These are phyloP conservation scores for Trichoderma lentiforme DNA, from an alignment of 2,329 filamentous ascomycete species.

Conservation along the genomic window DNA sequence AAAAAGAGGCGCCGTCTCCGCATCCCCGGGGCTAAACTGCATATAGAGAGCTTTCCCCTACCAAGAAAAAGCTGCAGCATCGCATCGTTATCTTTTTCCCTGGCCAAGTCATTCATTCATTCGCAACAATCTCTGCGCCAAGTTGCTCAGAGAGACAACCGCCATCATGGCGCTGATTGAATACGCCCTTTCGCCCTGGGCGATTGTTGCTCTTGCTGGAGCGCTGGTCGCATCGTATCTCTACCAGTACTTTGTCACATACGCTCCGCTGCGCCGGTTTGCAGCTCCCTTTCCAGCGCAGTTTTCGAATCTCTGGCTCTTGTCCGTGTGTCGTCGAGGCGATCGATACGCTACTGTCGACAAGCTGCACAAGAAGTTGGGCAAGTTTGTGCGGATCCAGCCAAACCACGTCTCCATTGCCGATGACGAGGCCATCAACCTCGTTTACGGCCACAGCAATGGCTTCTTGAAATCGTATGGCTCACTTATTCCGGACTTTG, in stretches of 20 bases:
- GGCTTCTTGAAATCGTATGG: constrained; percentile 67
- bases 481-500: not conserved
- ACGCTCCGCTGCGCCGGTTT: constrained; percentile 47
- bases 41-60: not conserved
- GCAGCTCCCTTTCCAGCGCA: constrained; percentile 61
- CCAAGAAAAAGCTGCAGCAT: not conserved
- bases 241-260: constrained; percentile 58
- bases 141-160: not conserved
- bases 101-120: not conserved
- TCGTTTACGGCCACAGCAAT: constrained; percentile 77
- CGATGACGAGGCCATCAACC: constrained; percentile 71
- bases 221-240: constrained; percentile 53
- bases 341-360: constrained; percentile 64
- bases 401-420: constrained; percentile 81
- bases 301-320: constrained; percentile 78
- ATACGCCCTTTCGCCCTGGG: constrained; percentile 43
- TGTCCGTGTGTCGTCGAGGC: constrained; percentile 63
- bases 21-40: not conserved
- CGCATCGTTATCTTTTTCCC: not conserved
- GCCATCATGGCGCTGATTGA: constrained; percentile 30
- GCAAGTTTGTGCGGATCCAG: constrained; percentile 77
- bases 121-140: not conserved
- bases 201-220: constrained; percentile 40
- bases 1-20: constrained; percentile 2
- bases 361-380: constrained; percentile 68